These are phyloP conservation scores for Neopestalotiopsis rosae DNA, from an alignment of 2,329 filamentous ascomycete species.

Conservation along the genomic window DNA sequence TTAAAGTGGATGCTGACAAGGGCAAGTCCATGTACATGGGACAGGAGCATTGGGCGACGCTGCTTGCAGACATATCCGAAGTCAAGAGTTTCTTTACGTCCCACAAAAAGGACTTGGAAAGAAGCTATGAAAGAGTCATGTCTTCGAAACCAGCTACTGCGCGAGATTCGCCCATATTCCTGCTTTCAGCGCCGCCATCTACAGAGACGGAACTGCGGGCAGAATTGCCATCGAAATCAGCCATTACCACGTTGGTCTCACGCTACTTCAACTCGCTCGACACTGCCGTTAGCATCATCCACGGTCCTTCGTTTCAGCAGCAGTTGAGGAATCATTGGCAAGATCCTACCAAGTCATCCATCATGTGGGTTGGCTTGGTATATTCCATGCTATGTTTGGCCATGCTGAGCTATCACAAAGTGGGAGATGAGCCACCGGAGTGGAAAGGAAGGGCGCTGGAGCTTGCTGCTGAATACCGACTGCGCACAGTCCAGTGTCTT, in stretches of 20 bases:
- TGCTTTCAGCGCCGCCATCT: constrained; percentile 76
- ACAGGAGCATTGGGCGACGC: constrained; percentile 82
- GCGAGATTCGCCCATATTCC: constrained; percentile 73
- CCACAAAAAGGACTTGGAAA: constrained; percentile 89
- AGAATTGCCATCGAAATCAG: constrained; percentile 79
- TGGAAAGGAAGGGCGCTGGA: constrained; percentile 72
- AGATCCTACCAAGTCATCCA: constrained; percentile 72
- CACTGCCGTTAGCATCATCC: constrained; percentile 74
- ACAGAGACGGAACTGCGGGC: constrained; percentile 79
- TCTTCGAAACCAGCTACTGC: constrained; percentile 67
- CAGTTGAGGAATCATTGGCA: constrained; percentile 72
- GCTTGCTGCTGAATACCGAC: constrained; percentile 67
- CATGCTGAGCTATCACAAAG: constrained; percentile 79
- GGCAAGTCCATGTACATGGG: constrained; percentile 83
- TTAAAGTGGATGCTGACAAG: constrained; percentile 80
- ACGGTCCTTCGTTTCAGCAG: constrained; percentile 84
- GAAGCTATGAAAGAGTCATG: constrained; percentile 78
- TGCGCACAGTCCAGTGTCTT: constrained; percentile 79
- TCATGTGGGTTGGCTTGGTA: constrained; percentile 80
- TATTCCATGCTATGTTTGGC: constrained; percentile 80
- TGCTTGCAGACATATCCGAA: constrained; percentile 84
- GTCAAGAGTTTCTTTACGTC: constrained; percentile 88
- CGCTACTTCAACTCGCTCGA: constrained; percentile 89
- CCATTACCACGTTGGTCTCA: constrained; percentile 82
- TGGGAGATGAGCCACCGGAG: constrained; percentile 80